Conservation (phyloP, 2,329 filamentous ascomycete genomes). For the Capronia epimyces region DNA sequence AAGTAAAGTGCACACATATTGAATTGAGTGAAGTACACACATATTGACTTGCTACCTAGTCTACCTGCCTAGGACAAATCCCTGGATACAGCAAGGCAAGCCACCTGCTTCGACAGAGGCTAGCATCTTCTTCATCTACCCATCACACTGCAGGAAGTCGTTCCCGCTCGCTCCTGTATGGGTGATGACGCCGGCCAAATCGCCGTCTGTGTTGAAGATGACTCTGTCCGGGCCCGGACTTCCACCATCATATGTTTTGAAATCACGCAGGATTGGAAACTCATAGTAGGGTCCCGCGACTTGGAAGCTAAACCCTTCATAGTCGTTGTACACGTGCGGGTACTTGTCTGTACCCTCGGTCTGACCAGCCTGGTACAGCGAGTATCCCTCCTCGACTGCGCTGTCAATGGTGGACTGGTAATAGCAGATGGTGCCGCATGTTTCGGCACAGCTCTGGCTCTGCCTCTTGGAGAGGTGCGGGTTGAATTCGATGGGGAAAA, state of each 20-base stretch:
- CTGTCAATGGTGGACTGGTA: slow-evolving; percentile 45
- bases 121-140: not conserved
- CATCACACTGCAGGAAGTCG: slow-evolving; percentile 58
- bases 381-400: slow-evolving; percentile 50
- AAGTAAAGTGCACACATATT: not conserved
- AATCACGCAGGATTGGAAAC: slow-evolving; percentile 53
- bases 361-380: slow-evolving; percentile 41
- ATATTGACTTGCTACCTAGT: no score
- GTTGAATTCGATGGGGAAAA: not conserved
- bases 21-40: not conserved
- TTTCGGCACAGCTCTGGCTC: slow-evolving; percentile 45
- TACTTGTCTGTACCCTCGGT: slow-evolving; percentile 44
- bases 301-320: slow-evolving; percentile 57
- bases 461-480: slow-evolving; percentile 33
- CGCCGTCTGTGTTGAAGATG: slow-evolving; percentile 53
- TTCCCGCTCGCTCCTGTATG: slow-evolving; percentile 65
- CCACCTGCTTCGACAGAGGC: not conserved
- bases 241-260: slow-evolving; percentile 52
- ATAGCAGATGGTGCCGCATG: slow-evolving; percentile 53
- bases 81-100: not conserved
- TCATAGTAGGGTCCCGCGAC: slow-evolving; percentile 57
- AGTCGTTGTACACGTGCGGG: slow-evolving; percentile 58
- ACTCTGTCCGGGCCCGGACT: slow-evolving; percentile 63
- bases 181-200: slow-evolving; percentile 60
- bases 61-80: no score